A percentile compares a stretch with the other conserved stretches of the same genome.
Conservation (phyloP, 225 moss, liverwort and hornwort species). For the Polytrichum formosum region DNA sequence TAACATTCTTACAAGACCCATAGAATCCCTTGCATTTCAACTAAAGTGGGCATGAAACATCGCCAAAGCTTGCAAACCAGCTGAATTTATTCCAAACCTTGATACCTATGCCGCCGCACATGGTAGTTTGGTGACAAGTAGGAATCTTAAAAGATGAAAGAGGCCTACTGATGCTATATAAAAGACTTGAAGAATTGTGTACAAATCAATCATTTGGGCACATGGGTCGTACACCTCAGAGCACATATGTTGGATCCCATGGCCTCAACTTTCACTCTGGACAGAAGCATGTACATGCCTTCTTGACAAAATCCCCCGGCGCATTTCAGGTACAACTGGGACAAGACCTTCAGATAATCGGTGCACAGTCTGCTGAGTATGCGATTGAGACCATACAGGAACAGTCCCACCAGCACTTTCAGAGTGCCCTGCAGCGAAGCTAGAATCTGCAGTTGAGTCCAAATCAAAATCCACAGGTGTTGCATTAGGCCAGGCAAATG, state of each 20-base stretch:
- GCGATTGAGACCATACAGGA: slow-evolving; percentile 80
- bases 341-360: slow-evolving; percentile 55
- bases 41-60: no score
- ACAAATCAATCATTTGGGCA: no score
- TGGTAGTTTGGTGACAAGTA: no score
- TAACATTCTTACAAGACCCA: no score
- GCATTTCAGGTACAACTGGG: slow-evolving; percentile 73
- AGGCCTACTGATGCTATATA: no score
- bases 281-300: slow-evolving; percentile 65
- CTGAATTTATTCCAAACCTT: no score
- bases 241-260: slow-evolving; percentile 43
- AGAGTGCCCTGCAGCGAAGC: slow-evolving; percentile 47
- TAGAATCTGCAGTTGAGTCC: slow-evolving; percentile 90
- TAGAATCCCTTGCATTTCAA: no score
- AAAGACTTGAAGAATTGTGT: no score
- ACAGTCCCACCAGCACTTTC: slow-evolving; percentile 70
- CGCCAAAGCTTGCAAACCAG: no score
- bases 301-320: slow-evolving; percentile 50
- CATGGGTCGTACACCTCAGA: background rate
- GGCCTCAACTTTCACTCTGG: slow-evolving; percentile 80
- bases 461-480: slow-evolving; percentile 72
- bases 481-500: slow-evolving; percentile 44
- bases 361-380: slow-evolving; percentile 17
- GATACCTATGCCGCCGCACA: no score
- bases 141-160: no score